These are phyloP conservation scores for Colletotrichum scovillei DNA, from an alignment of 2,329 filamentous ascomycete genomes.

Conservation along the genomic window DNA sequence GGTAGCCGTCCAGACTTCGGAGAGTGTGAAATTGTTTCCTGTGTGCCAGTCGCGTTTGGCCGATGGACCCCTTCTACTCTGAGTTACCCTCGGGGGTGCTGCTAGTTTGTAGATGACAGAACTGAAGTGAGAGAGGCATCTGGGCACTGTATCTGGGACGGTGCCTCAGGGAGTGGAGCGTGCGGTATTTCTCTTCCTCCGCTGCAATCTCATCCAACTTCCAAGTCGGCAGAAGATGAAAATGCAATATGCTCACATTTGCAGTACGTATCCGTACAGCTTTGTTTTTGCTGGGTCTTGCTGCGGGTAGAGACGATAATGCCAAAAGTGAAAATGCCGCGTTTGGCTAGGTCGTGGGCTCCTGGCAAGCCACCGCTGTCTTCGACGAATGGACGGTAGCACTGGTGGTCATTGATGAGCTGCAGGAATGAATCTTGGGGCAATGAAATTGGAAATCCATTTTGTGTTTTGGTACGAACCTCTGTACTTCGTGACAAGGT, in stretches of 20 bases:
- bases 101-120: neutral
- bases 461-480: neutral
- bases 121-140: neutral
- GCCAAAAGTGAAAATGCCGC: slow-evolving; percentile 27
- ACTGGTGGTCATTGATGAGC: neutral
- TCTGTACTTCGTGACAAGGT: too few relatives aligned
- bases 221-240: slow-evolving; percentile 2
- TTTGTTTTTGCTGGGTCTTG: slow-evolving; percentile 19
- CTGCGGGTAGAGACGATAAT: slow-evolving; percentile 10
- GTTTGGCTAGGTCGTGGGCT: slow-evolving; percentile 11
- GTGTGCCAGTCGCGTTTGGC: slow-evolving; percentile 20
- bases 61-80: neutral
- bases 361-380: neutral
- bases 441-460: slow-evolving; percentile 4
- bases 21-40: neutral
- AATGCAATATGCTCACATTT: neutral
- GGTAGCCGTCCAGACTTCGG: neutral
- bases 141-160: slow-evolving; percentile 21
- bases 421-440: slow-evolving; percentile 6
- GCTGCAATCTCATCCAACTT: slow-evolving; percentile 24
- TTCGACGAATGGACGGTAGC: neutral
- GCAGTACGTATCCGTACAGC: neutral
- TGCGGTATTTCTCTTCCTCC: slow-evolving; percentile 32
- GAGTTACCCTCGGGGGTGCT: slow-evolving; percentile 1
- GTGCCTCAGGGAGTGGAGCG: slow-evolving; percentile 22